Evolutionary conservation across 2,329 filamentous ascomycete species (phyloP).

Genomic region (Aspergillus texensis): DNA sequence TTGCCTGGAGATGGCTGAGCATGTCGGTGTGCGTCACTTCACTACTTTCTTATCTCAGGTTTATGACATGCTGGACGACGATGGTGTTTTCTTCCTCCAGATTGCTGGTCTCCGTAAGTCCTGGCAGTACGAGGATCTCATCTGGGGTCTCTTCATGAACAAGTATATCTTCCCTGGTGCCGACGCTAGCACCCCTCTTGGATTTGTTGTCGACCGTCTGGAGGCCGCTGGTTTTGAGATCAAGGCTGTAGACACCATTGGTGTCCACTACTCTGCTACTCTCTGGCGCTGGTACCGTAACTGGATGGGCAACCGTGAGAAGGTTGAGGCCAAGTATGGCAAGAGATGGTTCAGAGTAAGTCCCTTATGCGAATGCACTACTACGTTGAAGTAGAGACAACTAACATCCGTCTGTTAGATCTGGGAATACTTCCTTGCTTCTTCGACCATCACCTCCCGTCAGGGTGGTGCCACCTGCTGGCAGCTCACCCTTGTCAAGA

Average conservation of each 20-base stretch:
- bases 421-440: conserved; percentile 90
- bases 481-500: conserved; percentile 86
- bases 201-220: conserved; percentile 80
- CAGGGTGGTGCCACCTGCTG: conserved; percentile 84
- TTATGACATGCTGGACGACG: conserved; percentile 93
- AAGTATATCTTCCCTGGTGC: conserved; percentile 98
- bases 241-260: conserved; percentile 89
- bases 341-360: conserved; percentile 91
- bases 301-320: conserved; percentile 92
- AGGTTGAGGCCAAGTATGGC: conserved; percentile 93
- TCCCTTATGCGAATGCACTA: conserved; percentile 23
- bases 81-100: conserved; percentile 94
- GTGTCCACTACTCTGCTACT: conserved; percentile 95
- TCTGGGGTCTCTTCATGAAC: conserved; percentile 99
- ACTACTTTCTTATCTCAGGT: conserved; percentile 79
- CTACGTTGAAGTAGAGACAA: not conserved
- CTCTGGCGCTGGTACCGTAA: conserved; percentile 99
- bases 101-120: conserved; percentile 89
- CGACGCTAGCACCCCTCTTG: conserved; percentile 90
- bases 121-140: conserved; percentile 97
- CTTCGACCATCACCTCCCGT: conserved; percentile 79
- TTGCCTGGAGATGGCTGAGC: conserved; percentile 97
- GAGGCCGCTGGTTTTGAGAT: conserved; percentile 89
- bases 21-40: conserved; percentile 93
- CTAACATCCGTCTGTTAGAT: conserved; percentile 56